Base-by-base conservation (phyloP, 2,329 filamentous ascomycete genomes). In the Dichotomopilus funicola region DNA sequence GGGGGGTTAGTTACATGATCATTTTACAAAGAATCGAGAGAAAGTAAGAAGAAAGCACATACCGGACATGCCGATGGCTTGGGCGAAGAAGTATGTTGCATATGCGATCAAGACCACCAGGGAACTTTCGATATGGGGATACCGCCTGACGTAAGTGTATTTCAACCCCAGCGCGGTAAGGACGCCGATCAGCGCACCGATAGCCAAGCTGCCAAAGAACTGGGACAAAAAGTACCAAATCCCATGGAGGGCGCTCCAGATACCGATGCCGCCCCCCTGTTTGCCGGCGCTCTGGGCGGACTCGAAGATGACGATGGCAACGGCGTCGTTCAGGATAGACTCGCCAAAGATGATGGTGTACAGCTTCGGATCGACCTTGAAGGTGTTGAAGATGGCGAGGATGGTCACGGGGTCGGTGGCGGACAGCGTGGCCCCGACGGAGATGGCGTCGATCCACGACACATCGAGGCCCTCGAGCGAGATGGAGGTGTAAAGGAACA, bases 311-410 rank as follows among this genome's bases (percentile, higher is more conserved):
- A 99, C 94, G 71, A 99, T 99, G 62, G 94, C 94, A 67, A 99
- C 92, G 45, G 94, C 94, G 75, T 99, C 94, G 70, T 99, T 99
- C 54, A 99, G 77, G 58, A 99, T 97, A 6, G 92, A 95, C 74
- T 99, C 94, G 68, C 94, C 94, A 71, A 99, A 99, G 63, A 99
- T 99, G 70, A 99, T 86, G 35, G 94, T 99, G 74, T 99, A 99
- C 13, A 99, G 81, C 73, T 97, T 97, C 2, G 94, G 94, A 66
- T 99, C 94, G 65, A 99, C 94, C 73, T 97, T 97, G 81, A 97
- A 99, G 1, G 94, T 88, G 71, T 96, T 97, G 81, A 99, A 99
- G 64, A 99, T 99, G 69, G 94, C 94, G 53, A 99, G 78, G 65
- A 99, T 97, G 0, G 94, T 99, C 57, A 99, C 92, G 0, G 94